Conservation (phyloP, 805 yeast genomes). For the Wickerhamiella dianesei region DNA sequence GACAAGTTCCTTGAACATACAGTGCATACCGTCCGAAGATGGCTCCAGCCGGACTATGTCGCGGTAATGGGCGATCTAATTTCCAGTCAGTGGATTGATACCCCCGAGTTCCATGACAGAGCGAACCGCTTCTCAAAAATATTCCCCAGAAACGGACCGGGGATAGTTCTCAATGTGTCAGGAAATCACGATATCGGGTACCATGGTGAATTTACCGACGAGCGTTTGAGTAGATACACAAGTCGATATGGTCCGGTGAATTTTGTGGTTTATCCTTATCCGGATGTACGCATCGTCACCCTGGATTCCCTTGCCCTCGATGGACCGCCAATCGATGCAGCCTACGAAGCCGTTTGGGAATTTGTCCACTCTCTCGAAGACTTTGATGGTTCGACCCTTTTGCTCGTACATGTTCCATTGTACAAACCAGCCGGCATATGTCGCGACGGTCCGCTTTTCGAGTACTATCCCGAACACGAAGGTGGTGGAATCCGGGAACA, state of each 20-base stretch:
- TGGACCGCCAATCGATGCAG: constrained; percentile 76
- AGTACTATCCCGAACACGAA: constrained; percentile 41
- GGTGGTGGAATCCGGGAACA: constrained; percentile 65
- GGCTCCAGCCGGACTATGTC: constrained; percentile 64
- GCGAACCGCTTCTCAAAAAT: constrained; percentile 42
- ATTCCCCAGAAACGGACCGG: constrained; percentile 16
- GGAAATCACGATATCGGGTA: constrained; percentile 97
- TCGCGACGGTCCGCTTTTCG: constrained; percentile 68
- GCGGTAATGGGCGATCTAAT: constrained; percentile 88
- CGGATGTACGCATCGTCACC: constrained; percentile 77
- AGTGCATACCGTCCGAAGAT: constrained; percentile 45
- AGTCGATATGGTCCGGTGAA: constrained; percentile 73
- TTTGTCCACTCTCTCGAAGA: constrained; percentile 51
- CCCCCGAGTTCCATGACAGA: constrained; percentile 70
- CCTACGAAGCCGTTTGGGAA: constrained; percentile 51
- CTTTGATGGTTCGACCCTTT: constrained; percentile 65
- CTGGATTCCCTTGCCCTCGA: constrained; percentile 72
- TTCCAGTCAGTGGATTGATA: constrained; percentile 89
- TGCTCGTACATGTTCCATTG: constrained; percentile 83
- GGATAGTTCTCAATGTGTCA: constrained; percentile 55
- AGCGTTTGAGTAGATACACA: constrained; percentile 70
- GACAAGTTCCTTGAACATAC: constrained; percentile 83
- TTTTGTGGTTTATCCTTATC: constrained; percentile 44
- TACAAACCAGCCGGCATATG: constrained; percentile 73
- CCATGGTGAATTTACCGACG: constrained; percentile 86